Conservation (phyloP, 2,329 filamentous ascomycete genomes). For the Arthrobotrys pseudoclavata region DNA sequence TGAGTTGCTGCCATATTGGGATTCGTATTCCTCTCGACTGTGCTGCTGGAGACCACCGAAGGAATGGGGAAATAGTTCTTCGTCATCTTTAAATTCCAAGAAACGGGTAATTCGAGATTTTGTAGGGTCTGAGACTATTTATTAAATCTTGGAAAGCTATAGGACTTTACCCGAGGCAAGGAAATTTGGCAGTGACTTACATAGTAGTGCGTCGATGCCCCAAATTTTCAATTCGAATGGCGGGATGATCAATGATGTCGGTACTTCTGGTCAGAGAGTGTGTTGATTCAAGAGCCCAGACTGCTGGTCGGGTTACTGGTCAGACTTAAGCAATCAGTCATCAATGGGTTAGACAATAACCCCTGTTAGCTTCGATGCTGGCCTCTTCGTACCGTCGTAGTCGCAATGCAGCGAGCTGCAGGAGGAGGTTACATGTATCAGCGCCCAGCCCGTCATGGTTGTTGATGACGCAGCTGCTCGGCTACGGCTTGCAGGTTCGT, state of each 20-base stretch:
- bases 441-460: constrained; percentile 4
- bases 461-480: constrained; percentile 37
- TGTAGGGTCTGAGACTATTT: constrained; percentile 19
- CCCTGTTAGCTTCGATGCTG: background rate
- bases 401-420: constrained; percentile 7
- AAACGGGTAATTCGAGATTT: background rate
- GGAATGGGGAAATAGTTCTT: constrained; percentile 40
- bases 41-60: constrained; percentile 19
- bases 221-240: constrained; percentile 26
- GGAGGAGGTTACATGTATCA: constrained; percentile 17
- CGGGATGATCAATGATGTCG: constrained; percentile 11
- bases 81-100: constrained; percentile 27
- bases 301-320: too few species aligned
- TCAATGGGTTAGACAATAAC: background rate
- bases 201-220: constrained; percentile 12
- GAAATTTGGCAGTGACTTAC: background rate
- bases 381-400: background rate
- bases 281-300: background rate
- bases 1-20: constrained; percentile 19
- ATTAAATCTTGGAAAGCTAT: constrained; percentile 5
- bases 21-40: constrained; percentile 19
- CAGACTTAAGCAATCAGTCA: constrained; percentile 1
- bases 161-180: constrained; percentile 11
- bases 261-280: constrained; percentile 12
- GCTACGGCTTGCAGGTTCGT: constrained; percentile 12